Evolutionary conservation across 2,329 filamentous ascomycete species (phyloP), one percentile per base, ranked within the genome.

Genomic region (Calonectria hongkongensis): DNA sequence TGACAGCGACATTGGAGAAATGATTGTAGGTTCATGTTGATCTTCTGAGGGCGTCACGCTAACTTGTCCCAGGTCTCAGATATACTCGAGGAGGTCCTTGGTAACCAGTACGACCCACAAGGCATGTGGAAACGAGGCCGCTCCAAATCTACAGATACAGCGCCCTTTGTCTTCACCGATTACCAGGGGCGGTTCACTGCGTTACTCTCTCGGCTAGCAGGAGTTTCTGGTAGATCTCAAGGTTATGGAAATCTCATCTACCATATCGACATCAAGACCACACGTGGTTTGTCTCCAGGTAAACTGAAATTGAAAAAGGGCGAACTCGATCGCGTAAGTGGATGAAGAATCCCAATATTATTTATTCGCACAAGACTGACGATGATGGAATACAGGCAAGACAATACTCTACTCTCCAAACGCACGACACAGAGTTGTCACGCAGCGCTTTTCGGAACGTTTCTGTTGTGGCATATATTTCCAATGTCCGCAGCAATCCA

Each of bases 1-100:
- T 33, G 63, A 71, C 13, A 33, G 15, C 21, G 50, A 66, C 13
- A 27, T 66, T 16, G 62, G 62, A 71, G 68, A 71, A 51, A 56
- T 64, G n/a, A 66, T 66, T 60, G 62, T 71, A 36, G 16, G 68
- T 48, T 6, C n/a, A 18, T 18, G 4, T 27, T 3, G 4, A 16
- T 15, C 16, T 12, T 5, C 6, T 1, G 4, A 5, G 6, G 3
- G 7, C 10, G 7, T 2, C n/a, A 9, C 10, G 4, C 54, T 60
- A 25, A 60, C 25, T 12, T 2, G 7, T 9, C 5, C n/a, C 3
- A 71, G 68, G 62, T 71, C 25, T 71, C 68, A 9, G 68, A 66
- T 15, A 66, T 71, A 13, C 50, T 71, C 10, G 18, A 36, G 5
- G 25, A 58, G 4, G 68, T 66, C 3, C 62, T 66, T 2, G 62